Percentiles rank a stretch among this genome's conserved stretches.
These are phyloP conservation scores for Aphanomyces euteiches DNA, from an alignment of 352 stramenopile genomes.

Conservation along the genomic window DNA sequence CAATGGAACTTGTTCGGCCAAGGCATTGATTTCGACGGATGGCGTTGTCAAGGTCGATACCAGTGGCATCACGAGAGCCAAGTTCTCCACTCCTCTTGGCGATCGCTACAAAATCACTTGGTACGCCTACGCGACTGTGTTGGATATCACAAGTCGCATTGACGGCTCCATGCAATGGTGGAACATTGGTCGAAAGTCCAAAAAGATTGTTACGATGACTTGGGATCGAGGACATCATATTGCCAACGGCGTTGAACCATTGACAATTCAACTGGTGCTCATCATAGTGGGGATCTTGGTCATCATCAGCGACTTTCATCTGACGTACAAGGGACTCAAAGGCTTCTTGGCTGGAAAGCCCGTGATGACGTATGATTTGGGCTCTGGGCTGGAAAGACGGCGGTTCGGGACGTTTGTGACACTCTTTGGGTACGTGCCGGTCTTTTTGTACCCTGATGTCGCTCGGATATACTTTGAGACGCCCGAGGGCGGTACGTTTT, in stretches of 20 bases:
- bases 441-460: too few relatives aligned
- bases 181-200: not conserved
- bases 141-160: not conserved
- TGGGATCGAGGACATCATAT: conserved; percentile 18
- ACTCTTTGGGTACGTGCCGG: too few relatives aligned
- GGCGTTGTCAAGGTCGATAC: not conserved
- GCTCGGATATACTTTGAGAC: too few relatives aligned
- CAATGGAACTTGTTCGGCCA: not conserved
- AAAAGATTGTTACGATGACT: not conserved
- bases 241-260: conserved; percentile 12
- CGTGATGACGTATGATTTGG: too few relatives aligned
- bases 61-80: conserved; percentile 17
- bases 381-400: too few relatives aligned
- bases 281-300: too few relatives aligned
- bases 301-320: too few relatives aligned
- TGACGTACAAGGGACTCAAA: too few relatives aligned
- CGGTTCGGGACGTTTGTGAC: too few relatives aligned
- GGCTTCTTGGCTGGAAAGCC: too few relatives aligned
- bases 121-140: not conserved
- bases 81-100: not conserved
- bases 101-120: conserved; percentile 1
- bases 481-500: too few relatives aligned
- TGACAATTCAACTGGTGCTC: not conserved
- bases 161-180: not conserved
- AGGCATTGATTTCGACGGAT: not conserved